phyloP scores from a whole-genome alignment of 2,329 filamentous ascomycete genomes.

The Metarhizium brunneum region DNA sequence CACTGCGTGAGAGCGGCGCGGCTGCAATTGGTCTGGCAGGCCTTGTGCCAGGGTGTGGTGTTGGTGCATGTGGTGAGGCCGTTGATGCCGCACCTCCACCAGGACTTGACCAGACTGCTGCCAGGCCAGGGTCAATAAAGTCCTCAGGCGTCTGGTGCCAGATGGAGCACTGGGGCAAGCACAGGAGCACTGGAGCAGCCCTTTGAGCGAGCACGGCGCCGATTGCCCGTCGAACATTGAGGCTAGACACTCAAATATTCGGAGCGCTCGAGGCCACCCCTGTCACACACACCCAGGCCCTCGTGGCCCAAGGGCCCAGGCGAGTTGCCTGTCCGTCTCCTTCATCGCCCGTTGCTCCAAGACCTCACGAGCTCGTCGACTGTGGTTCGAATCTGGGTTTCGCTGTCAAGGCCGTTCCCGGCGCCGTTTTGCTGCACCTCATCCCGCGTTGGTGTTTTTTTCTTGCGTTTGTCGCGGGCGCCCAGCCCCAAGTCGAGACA shows the following conservation, averaged over 20 bases:
- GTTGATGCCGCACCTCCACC: not conserved
- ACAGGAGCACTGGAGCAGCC: too few relatives aligned
- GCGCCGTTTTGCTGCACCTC: not conserved
- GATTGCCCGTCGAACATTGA: not conserved
- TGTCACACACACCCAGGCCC: slow-evolving; percentile 1
- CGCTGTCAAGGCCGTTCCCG: not conserved
- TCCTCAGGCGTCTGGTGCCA: not conserved
- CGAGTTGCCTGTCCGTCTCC: not conserved
- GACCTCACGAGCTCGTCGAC: not conserved
- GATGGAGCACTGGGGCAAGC: not conserved
- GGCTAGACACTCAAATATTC: not conserved
- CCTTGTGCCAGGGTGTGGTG: not conserved
- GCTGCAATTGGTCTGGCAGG: not conserved
- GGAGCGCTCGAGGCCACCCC: slow-evolving; percentile 1
- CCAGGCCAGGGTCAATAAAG: not conserved
- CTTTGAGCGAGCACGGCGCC: too few relatives aligned
- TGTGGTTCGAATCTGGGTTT: not conserved
- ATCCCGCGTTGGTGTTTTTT: not conserved
- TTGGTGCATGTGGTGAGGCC: not conserved
- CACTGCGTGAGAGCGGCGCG: not conserved
- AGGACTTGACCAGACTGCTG: not conserved
- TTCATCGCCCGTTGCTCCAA: not conserved
- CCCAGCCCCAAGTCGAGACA: not conserved
- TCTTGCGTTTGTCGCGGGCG: not conserved
- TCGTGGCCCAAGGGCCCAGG: slow-evolving; percentile 2